Conservation (phyloP, 2,329 filamentous ascomycete genomes). For the Elsinoe arachidis region DNA sequence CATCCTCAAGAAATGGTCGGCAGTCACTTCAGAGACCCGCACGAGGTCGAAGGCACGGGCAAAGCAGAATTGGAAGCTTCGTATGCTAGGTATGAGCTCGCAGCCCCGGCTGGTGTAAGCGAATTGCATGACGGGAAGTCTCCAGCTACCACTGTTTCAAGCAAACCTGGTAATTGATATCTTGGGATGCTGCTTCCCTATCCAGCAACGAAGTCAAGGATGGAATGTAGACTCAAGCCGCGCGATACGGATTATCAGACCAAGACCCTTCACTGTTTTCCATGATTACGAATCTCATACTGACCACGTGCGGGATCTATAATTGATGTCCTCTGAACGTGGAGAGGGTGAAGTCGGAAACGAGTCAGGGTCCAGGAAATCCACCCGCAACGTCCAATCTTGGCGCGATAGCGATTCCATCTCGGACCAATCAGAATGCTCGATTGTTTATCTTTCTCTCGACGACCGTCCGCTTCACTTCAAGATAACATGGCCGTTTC, state of each 20-base stretch:
- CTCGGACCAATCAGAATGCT: conserved; percentile 7
- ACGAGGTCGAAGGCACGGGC: not conserved
- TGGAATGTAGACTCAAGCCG: too few species aligned
- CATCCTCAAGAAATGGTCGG: not conserved
- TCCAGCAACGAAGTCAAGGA: too few species aligned
- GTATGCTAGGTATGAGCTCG: not conserved
- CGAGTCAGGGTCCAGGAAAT: not conserved
- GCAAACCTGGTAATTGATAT: not conserved
- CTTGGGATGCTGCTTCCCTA: not conserved
- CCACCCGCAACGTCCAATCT: not conserved
- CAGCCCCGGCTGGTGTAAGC: not conserved
- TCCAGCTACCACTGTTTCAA: not conserved
- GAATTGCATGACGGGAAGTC: not conserved
- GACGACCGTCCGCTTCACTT: not conserved
- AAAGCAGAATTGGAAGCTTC: not conserved
- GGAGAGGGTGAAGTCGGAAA: not conserved
- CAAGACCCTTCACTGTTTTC: too few species aligned
- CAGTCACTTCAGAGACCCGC: not conserved
- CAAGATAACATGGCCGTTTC: not conserved
- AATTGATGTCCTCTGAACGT: not conserved
- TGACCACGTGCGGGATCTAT: not conserved
- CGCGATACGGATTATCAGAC: too few species aligned
- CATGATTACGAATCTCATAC: not conserved
- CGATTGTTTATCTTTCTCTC: conserved; percentile 1
- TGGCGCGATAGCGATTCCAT: not conserved